Evolutionary conservation across 1,284 basidiomycete species (phyloP), one percentile per base, ranked within the genome.

Genomic region (Ustilago xerochloae): DNA sequence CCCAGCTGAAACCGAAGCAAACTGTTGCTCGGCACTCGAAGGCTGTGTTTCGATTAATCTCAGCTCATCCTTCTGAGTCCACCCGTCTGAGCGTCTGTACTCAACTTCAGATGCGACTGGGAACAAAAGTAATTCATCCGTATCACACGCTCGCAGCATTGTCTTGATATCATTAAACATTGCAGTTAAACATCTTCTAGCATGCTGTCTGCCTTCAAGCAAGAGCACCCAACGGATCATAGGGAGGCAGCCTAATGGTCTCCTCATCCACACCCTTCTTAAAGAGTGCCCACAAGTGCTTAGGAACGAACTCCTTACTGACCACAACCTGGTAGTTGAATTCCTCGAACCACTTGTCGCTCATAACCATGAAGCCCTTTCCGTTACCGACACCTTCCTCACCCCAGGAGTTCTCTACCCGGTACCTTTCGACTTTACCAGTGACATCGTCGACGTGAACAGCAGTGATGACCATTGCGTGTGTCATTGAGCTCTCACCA

Each of bases 321-420:
- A 79, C 70, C 38, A 81, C 80, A 22, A 79, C 69, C 62, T 81
- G 78, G 48, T 75, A 80, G 41, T 73, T 68, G 41, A 70, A 93
- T 90, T 97, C 88, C 67, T 91, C 90, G 85, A 97, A 97, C 95
- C 95, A 97, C 41, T 72, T 74, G 29, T 83, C 79, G 4, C 78
- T 79, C 83, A 96, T 96, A 77, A 96, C 90, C 86, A 92, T 94
- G 86, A 91, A 97, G 2, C 94, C 95, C 79, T 94, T 91, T 73
- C 93, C 88, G 24, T 71, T 71, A 20, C 95, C 93, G 0, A 87
- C 88, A 0, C 87, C 87, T n/a, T 90, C 89, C 7, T 56, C 55
- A 24, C 93, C 92, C 96, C 95, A 98, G 9, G 90, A 92, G 87
- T 98, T 98, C 88, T 98, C 94, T 12, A 97, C 92, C 85, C 93